phyloP scores from a whole-genome alignment of 164 flowering plant genomes.

The Kingdonia uniflora region DNA sequence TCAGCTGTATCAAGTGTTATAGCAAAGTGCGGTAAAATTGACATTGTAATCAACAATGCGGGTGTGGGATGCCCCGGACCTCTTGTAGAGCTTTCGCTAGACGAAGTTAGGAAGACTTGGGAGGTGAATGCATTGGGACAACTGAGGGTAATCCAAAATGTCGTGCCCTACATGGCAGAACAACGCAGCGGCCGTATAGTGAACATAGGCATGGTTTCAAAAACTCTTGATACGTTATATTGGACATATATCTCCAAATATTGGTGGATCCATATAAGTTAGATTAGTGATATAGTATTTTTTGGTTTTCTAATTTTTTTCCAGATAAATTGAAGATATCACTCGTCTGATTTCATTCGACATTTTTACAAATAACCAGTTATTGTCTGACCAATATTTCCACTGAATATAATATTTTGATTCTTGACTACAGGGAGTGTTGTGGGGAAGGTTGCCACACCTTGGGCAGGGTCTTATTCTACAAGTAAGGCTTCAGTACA shows the following conservation, averaged over 20 bases:
- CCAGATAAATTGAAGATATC: too few relatives aligned
- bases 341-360: too few relatives aligned
- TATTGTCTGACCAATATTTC: too few relatives aligned
- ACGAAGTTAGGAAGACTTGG: slow-evolving; percentile 33
- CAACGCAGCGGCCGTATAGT: slow-evolving; percentile 36
- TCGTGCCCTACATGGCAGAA: slow-evolving; percentile 54
- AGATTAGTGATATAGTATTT: too few relatives aligned
- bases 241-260: too few relatives aligned
- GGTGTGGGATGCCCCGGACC: slow-evolving; percentile 57
- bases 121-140: slow-evolving; percentile 60
- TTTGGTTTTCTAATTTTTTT: too few relatives aligned
- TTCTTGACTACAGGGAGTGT: slow-evolving; percentile 29
- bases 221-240: too few relatives aligned
- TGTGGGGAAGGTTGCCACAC: slow-evolving; percentile 47
- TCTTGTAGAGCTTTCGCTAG: slow-evolving; percentile 48
- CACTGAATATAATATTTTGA: too few relatives aligned
- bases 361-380: too few relatives aligned
- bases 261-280: too few relatives aligned
- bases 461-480: slow-evolving; percentile 69
- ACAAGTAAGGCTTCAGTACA: slow-evolving; percentile 53
- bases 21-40: slow-evolving; percentile 37
- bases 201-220: slow-evolving; percentile 18
- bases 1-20: slow-evolving; percentile 27
- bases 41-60: slow-evolving; percentile 56
- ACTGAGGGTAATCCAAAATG: slow-evolving; percentile 49